These are phyloP conservation scores for Magnusiomyces suaveolens DNA, from an alignment of 1,139 yeast genomes.

Conservation along the genomic window DNA sequence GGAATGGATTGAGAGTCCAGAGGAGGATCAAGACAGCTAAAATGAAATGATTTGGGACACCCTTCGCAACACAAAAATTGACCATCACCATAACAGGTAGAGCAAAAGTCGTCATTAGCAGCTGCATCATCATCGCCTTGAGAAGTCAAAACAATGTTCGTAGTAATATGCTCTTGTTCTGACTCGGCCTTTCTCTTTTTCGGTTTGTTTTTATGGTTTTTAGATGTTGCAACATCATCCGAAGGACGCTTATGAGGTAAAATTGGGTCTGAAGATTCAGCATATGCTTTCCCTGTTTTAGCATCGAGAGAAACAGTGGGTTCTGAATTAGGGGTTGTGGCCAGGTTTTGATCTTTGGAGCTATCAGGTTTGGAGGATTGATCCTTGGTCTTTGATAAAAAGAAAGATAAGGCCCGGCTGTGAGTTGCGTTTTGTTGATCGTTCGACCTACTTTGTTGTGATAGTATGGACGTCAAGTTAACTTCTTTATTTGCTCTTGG, in stretches of 20 bases:
- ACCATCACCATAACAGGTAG: slow-evolving; percentile 83
- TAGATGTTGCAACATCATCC: not conserved
- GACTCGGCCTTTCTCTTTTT: slow-evolving; percentile 1
- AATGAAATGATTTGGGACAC: slow-evolving; percentile 88
- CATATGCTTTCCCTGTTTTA: not conserved
- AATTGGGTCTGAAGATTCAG: not conserved
- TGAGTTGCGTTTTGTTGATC: no score
- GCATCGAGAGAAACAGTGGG: not conserved
- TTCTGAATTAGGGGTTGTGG: not conserved
- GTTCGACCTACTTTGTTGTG: no score
- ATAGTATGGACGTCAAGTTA: no score
- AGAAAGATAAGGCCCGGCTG: no score
- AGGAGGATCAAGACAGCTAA: slow-evolving; percentile 87
- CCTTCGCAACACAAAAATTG: slow-evolving; percentile 86
- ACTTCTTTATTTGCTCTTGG: no score
- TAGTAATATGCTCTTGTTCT: not conserved
- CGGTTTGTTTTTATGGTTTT: not conserved
- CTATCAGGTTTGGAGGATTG: no score
- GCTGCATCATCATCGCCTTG: slow-evolving; percentile 1
- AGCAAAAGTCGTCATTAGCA: slow-evolving; percentile 75
- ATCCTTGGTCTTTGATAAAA: no score
- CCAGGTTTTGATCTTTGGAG: no score
- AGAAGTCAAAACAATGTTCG: not conserved
- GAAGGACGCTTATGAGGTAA: not conserved
- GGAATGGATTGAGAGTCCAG: slow-evolving; percentile 64